Conservation (phyloP, 148 eudicot species). For the Dysphania ambrosioides region DNA sequence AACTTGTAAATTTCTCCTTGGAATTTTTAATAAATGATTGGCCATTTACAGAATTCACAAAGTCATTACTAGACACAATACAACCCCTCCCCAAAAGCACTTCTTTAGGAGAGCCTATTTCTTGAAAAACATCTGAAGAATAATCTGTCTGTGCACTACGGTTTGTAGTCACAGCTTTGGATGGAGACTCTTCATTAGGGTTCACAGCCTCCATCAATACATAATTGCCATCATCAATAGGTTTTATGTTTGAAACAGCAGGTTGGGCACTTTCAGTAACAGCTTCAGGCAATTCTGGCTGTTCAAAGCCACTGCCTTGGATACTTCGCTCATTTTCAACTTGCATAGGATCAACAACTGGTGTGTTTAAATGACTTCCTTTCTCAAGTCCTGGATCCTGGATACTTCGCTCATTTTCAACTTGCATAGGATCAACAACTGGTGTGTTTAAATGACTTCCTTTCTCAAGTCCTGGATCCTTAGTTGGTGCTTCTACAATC, state of each 20-base stretch:
- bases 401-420: conserved; percentile 28
- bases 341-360: conserved; percentile 25
- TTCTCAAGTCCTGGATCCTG: conserved; percentile 28
- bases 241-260: conserved; percentile 27
- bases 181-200: conserved; percentile 1
- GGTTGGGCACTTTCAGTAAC: conserved; percentile 14
- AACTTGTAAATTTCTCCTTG: conserved; percentile 26
- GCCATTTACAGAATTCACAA: conserved; percentile 18
- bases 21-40: conserved; percentile 17
- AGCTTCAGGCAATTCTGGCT: conserved; percentile 27
- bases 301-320: conserved; percentile 25
- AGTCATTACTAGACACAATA: conserved; percentile 15
- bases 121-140: conserved; percentile 23
- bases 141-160: not conserved
- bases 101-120: conserved; percentile 17
- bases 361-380: conserved; percentile 22
- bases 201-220: conserved; percentile 4
- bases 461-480: conserved; percentile 28
- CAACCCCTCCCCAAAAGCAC: conserved; percentile 12
- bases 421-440: conserved; percentile 27
- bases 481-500: conserved; percentile 34
- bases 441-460: conserved; percentile 22
- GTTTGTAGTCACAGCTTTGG: conserved; percentile 3
- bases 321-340: conserved; percentile 29
- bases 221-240: conserved; percentile 14